A percentile compares a stretch with the other conserved stretches of the same genome.
Evolutionary conservation across 2,329 filamentous ascomycete species (phyloP).

Genomic region (Xylaria polymorpha): DNA sequence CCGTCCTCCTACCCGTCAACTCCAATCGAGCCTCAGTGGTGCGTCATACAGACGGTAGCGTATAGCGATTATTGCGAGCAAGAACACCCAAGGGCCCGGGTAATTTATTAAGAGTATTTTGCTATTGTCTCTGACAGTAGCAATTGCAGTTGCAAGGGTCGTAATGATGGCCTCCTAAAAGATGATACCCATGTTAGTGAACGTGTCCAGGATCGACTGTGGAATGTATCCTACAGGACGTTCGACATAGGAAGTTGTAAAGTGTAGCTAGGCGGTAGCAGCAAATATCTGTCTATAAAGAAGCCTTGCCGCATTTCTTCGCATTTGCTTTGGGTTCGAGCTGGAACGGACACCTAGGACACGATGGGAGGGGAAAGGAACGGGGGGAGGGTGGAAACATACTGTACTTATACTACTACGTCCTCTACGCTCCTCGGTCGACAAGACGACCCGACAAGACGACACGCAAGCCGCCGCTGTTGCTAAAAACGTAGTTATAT

Average conservation of each 20-base stretch:
- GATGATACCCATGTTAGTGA: background rate
- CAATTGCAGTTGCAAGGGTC: background rate
- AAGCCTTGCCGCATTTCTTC: background rate
- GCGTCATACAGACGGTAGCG: conserved; percentile 45
- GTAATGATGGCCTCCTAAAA: background rate
- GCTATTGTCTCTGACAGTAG: background rate
- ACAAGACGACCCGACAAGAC: background rate
- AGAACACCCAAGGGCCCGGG: background rate
- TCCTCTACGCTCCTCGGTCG: background rate
- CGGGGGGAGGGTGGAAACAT: background rate
- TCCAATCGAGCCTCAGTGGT: conserved; percentile 45
- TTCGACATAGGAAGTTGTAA: background rate
- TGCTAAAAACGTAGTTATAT: background rate
- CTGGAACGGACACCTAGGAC: background rate
- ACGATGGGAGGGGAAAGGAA: no score
- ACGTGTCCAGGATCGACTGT: background rate
- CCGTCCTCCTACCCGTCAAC: conserved; percentile 45
- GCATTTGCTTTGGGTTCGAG: background rate
- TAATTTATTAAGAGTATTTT: background rate
- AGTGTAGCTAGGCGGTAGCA: background rate
- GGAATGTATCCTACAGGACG: background rate
- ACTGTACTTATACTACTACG: background rate
- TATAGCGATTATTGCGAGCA: background rate
- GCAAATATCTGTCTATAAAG: no score
- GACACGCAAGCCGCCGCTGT: background rate